Conservation (phyloP, 345 rosid genomes). For the Brassica juncea region DNA sequence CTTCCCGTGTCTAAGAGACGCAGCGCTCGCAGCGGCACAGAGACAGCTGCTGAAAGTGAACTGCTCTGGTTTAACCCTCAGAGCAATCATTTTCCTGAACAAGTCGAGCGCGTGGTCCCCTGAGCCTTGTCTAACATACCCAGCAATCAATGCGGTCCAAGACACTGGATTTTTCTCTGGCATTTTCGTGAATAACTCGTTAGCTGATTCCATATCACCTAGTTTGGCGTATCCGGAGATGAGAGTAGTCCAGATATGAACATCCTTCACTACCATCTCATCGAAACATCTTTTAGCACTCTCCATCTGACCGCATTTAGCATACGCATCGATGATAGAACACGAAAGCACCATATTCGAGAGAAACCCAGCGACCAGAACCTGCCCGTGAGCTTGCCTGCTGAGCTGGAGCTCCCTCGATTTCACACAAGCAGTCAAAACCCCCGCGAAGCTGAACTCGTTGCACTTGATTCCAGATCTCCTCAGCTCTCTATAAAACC, state of each 20-base stretch:
- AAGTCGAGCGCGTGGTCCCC: slow-evolving; percentile 52
- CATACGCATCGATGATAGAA: slow-evolving; percentile 61
- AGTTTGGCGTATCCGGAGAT: slow-evolving; percentile 68
- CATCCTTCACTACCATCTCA: slow-evolving; percentile 61
- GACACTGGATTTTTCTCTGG: slow-evolving; percentile 63
- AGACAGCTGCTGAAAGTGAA: slow-evolving; percentile 79
- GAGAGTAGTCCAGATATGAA: slow-evolving; percentile 71
- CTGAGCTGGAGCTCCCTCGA: slow-evolving; percentile 45
- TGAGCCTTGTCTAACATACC: slow-evolving; percentile 65
- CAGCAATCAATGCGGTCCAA: slow-evolving; percentile 81
- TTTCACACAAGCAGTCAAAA: slow-evolving; percentile 65
- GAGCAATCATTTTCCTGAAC: slow-evolving; percentile 55
- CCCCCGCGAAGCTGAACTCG: slow-evolving; percentile 67
- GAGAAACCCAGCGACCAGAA: slow-evolving; percentile 59
- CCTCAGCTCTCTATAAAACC: slow-evolving; percentile 60
- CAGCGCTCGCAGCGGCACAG: slow-evolving; percentile 73
- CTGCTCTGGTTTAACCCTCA: slow-evolving; percentile 58
- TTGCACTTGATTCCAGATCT: slow-evolving; percentile 52
- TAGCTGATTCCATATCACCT: slow-evolving; percentile 67
- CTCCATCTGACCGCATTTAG: slow-evolving; percentile 61
- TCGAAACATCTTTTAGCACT: slow-evolving; percentile 62
- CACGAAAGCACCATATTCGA: slow-evolving; percentile 63
- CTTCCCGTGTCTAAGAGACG: slow-evolving; percentile 68
- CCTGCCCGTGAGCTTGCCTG: slow-evolving; percentile 79
- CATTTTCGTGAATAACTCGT: slow-evolving; percentile 58